Base-by-base conservation (phyloP, 352 stramenopile species). In the Achlya hypogyna region DNA sequence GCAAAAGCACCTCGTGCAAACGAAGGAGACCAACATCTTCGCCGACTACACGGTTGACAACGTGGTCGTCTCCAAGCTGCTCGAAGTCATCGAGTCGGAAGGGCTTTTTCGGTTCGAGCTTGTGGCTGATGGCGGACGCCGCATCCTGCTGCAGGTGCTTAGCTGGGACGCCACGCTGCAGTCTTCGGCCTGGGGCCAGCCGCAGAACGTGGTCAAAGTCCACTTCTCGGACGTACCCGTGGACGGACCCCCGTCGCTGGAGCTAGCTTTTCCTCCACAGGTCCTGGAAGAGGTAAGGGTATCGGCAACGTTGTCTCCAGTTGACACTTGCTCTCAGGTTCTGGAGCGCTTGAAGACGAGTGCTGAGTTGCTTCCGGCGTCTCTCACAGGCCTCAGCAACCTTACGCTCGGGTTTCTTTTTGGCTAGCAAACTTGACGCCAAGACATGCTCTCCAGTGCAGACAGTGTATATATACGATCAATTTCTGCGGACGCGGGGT, bases 161-260 rank as follows among this genome's bases (percentile, higher is more conserved):
- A 86, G 76, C 64, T 92, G 83, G 83, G 81, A 92, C 29, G 82
- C 79, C 2, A 86, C 79, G 74, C 72, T 89, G 28, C 75, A 80
- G 29, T 56, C 60, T 16, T 58, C 73, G 5, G 43, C 60, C 40
- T 62, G 51, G 3, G 22, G 53, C 14, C 70, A 64, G 25, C 88
- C 87, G 53, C 67, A 67, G 20, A 77, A 81, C 20, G 81, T 92
- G 4, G 75, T 92, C 38, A 90, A 89, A 63, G 80, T 92, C 35
- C 40, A 86, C 9, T 92, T 84, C 51, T 51, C 59, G 49, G 22
- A 34, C 31, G n/a, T 32, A 63, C 4, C 23, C 20, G 18, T 6
- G 4, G 20, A n/a, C 29, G 31, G 34, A 16, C 18, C 28, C 10
- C 28, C 12, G 14, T 34, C 59, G 29, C 60, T 45, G 42, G 34